A percentile compares a stretch with the other conserved stretches of the same genome.
These are phyloP conservation scores for Geum urbanum DNA, from an alignment of 306 rosid genomes.

Conservation along the genomic window DNA sequence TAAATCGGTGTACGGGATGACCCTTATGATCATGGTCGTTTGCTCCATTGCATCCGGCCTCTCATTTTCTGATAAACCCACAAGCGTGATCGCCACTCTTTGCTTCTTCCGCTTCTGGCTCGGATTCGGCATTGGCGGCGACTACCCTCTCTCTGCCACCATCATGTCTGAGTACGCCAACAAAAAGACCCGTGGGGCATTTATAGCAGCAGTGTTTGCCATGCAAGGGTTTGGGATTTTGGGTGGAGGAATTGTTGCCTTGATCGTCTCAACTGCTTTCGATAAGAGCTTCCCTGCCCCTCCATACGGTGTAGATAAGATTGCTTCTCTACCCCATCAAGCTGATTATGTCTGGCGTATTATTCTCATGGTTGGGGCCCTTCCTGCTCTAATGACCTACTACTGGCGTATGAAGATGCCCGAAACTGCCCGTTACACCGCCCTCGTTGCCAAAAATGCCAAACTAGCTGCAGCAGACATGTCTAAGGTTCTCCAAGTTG, in stretches of 20 bases:
- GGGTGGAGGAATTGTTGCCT: constrained; percentile 68
- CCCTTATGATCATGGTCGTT: constrained; percentile 65
- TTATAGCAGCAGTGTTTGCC: constrained; percentile 84
- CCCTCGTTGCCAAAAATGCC: constrained; percentile 69
- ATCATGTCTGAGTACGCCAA: constrained; percentile 95
- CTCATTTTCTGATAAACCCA: constrained; percentile 42
- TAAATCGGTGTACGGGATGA: constrained; percentile 68
- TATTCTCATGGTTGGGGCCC: constrained; percentile 60
- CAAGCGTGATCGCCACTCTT: constrained; percentile 51
- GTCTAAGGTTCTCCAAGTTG: constrained; percentile 75
- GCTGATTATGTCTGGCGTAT: constrained; percentile 80
- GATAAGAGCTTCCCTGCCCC: constrained; percentile 50
- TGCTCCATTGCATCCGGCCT: constrained; percentile 74
- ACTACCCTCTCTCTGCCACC: constrained; percentile 88
- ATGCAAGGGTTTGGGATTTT: constrained; percentile 93
- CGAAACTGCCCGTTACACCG: constrained; percentile 82
- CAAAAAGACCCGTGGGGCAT: constrained; percentile 85
- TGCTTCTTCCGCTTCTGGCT: constrained; percentile 96
- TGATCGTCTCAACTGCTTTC: constrained; percentile 49
- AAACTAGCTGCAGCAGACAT: constrained; percentile 69
- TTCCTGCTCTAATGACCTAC: constrained; percentile 72
- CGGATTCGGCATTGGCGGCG: constrained; percentile 94
- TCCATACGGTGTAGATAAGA: constrained; percentile 5
- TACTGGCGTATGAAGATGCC: constrained; percentile 99
- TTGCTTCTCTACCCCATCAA: constrained; percentile 39